Conservation (phyloP, 1,139 yeast genomes). For the Suhomyces bolitotheri region DNA sequence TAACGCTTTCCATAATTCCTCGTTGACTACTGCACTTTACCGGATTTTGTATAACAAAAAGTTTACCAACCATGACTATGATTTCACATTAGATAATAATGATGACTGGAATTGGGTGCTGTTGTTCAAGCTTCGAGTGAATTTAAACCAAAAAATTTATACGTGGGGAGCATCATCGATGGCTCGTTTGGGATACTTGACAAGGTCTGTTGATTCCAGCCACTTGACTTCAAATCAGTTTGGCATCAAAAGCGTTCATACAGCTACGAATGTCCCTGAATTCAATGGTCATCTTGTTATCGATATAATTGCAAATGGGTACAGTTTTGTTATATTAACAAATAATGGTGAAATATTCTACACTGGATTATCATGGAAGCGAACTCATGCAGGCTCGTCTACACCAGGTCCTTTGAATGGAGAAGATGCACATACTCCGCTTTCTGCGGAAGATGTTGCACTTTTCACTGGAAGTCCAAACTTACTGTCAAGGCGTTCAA, state of each 20-base stretch:
- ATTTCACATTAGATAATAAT: constrained; percentile 22
- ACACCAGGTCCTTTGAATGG: constrained; percentile 25
- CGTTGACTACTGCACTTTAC: constrained; percentile 39
- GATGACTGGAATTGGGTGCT: constrained; percentile 50
- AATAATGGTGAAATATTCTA: constrained; percentile 53
- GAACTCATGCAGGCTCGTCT: constrained; percentile 22
- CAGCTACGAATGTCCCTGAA: constrained; percentile 40
- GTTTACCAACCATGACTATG: constrained; percentile 41
- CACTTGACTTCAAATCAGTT: constrained; percentile 20
- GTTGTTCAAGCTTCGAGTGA: constrained; percentile 44
- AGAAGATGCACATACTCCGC: constrained; percentile 19
- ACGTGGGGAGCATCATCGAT: constrained; percentile 64
- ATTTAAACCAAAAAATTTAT: constrained; percentile 43
- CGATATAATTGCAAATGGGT: constrained; percentile 68
- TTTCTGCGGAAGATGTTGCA: constrained; percentile 6
- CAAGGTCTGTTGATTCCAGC: constrained; percentile 29
- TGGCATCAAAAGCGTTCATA: constrained; percentile 32
- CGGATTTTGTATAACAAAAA: constrained; percentile 52
- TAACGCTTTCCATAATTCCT: constrained; percentile 21
- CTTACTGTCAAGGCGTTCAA: constrained; percentile 17
- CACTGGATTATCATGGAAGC: constrained; percentile 53
- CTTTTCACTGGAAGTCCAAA: constrained; percentile 9
- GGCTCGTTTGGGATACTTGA: constrained; percentile 59
- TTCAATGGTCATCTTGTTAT: constrained; percentile 42
- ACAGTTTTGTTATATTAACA: constrained; percentile 60